phyloP scores from a whole-genome alignment of 768 basidiomycete species.

The Termitomyces sp. region DNA sequence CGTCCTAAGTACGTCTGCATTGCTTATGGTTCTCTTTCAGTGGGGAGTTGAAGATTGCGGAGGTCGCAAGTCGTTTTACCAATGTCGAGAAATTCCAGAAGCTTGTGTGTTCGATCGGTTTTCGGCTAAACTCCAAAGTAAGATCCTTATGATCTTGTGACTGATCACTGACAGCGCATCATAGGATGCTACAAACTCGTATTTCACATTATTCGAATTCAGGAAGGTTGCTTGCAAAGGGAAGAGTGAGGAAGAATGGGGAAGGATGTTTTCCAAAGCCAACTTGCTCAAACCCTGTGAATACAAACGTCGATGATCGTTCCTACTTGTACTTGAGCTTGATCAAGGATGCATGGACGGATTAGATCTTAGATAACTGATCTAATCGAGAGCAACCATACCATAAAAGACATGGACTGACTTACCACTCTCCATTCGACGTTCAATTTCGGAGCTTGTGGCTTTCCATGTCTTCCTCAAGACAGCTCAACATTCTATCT shows the following conservation, averaged over 20 bases:
- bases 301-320: slow-evolving; percentile 75
- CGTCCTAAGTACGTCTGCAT: neutral
- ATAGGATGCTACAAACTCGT: slow-evolving; percentile 78
- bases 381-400: slow-evolving; percentile 4
- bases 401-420: neutral
- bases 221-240: slow-evolving; percentile 46
- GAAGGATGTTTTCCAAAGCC: slow-evolving; percentile 43
- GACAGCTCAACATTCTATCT: slow-evolving; percentile 43
- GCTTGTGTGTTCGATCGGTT: slow-evolving; percentile 65
- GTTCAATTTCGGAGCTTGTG: neutral
- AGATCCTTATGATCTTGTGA: neutral
- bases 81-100: slow-evolving; percentile 61
- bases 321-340: neutral
- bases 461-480: slow-evolving; percentile 19
- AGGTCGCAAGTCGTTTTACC: slow-evolving; percentile 82
- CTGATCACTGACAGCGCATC: neutral
- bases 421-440: neutral
- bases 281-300: slow-evolving; percentile 80
- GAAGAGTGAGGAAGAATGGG: slow-evolving; percentile 58
- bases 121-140: slow-evolving; percentile 68
- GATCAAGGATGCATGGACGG: neutral
- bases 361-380: slow-evolving; percentile 5
- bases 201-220: slow-evolving; percentile 85
- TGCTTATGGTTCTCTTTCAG: slow-evolving; percentile 29
- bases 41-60: slow-evolving; percentile 82